A percentile compares a stretch with the other conserved stretches of the same genome.
Evolutionary conservation across 441 rosid species (phyloP).

Genomic region (Jatropha podagrica): DNA sequence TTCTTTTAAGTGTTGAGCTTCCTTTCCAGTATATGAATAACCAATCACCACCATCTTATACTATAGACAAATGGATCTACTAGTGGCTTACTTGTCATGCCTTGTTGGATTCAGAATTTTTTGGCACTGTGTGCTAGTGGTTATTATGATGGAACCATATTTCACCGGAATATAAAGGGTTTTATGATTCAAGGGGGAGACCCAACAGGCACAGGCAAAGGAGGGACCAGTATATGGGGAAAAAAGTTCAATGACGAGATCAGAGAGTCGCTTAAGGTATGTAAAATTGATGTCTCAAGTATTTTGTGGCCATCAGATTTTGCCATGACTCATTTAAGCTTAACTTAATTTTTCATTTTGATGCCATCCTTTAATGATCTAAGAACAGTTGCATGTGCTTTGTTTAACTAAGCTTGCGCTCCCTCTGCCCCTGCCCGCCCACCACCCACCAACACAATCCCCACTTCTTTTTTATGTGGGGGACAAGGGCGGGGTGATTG

Average conservation of each 20-base stretch:
- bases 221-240: slow-evolving; percentile 97
- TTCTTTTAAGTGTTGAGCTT: not conserved
- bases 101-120: slow-evolving; percentile 61
- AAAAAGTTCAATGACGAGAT: slow-evolving; percentile 98
- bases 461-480: not conserved
- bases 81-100: not conserved
- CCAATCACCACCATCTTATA: not conserved
- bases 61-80: not conserved
- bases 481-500: not conserved
- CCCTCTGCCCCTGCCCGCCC: not conserved
- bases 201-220: slow-evolving; percentile 93
- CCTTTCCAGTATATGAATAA: not conserved
- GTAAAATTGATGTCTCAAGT: not conserved
- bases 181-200: slow-evolving; percentile 99
- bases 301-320: not conserved
- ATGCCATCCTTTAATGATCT: not conserved
- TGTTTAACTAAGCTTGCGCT: not conserved
- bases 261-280: slow-evolving; percentile 94
- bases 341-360: not conserved
- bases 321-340: not conserved
- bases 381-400: not conserved
- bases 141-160: slow-evolving; percentile 83
- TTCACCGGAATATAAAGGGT: slow-evolving; percentile 91
- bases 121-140: slow-evolving; percentile 92
- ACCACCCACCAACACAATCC: too few species aligned